Percentiles rank a stretch among this genome's conserved stretches.
Conservation (phyloP, 768 basidiomycete species). For the Agrocybe praecox region DNA sequence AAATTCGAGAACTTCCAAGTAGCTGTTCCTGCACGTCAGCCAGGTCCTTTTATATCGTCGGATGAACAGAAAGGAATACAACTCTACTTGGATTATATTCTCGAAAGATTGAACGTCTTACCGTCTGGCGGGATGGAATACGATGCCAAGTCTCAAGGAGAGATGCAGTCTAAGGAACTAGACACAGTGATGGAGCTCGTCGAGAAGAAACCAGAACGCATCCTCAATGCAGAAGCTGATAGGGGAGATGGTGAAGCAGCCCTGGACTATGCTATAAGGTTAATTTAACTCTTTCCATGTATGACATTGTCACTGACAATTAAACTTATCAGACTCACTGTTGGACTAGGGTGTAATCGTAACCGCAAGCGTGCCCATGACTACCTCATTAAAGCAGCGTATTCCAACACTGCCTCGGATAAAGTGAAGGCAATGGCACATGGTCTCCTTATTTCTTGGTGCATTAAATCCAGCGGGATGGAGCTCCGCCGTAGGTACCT, state of each 20-base stretch:
- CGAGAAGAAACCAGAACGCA: conserved; percentile 2
- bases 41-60: not conserved
- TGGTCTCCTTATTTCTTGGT: conserved; percentile 17
- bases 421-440: conserved; percentile 12
- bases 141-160: not conserved
- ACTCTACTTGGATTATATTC: not conserved
- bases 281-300: not conserved
- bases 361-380: conserved; percentile 13
- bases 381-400: conserved; percentile 17
- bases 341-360: conserved; percentile 12
- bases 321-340: conserved; percentile 4
- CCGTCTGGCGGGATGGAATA: not conserved
- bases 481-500: conserved; percentile 9
- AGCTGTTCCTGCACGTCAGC: not conserved
- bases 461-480: not conserved
- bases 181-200: not conserved
- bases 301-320: not conserved
- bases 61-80: not conserved
- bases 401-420: conserved; percentile 5
- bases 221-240: conserved; percentile 14
- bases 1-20: conserved; percentile 3
- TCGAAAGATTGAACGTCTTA: not conserved
- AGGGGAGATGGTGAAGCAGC: conserved; percentile 15
- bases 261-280: conserved; percentile 16
- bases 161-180: not conserved